phyloP scores from a whole-genome alignment of 2,329 filamentous ascomycete genomes.

The Colletotrichum sidae region DNA sequence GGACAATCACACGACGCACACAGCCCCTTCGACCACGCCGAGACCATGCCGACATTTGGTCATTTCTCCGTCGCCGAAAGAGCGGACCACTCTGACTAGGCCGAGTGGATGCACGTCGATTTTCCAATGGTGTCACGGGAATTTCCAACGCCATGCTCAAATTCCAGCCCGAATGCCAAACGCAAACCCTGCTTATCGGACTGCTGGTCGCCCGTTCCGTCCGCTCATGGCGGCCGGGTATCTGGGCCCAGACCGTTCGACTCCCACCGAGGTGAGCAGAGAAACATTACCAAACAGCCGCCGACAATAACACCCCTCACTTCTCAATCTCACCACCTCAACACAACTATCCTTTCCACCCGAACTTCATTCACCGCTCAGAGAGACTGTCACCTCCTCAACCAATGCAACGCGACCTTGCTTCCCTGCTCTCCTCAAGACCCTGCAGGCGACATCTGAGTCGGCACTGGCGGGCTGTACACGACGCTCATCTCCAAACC shows the following conservation, averaged over 20 bases:
- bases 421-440: slow-evolving; percentile 4
- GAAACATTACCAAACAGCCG: slow-evolving; percentile 14
- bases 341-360: not conserved
- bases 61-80: too few species aligned
- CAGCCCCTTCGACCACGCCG: slow-evolving; percentile 1
- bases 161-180: not conserved
- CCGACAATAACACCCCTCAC: slow-evolving; percentile 11
- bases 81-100: too few species aligned
- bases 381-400: not conserved
- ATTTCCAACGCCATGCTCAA: not conserved
- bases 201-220: slow-evolving; percentile 23
- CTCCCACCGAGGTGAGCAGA: slow-evolving; percentile 20
- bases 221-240: slow-evolving; percentile 3
- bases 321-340: slow-evolving; percentile 32
- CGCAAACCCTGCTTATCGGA: slow-evolving; percentile 14
- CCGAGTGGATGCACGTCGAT: not conserved
- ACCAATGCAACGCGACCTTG: slow-evolving; percentile 14
- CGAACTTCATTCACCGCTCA: slow-evolving; percentile 25
- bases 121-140: not conserved
- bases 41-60: not conserved
- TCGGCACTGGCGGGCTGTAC: slow-evolving; percentile 12
- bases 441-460: slow-evolving; percentile 33
- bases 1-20: not conserved
- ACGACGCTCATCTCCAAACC: slow-evolving; percentile 32
- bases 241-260: slow-evolving; percentile 2